A percentile compares a stretch with the other conserved stretches of the same genome.
These are phyloP conservation scores for Oxytropis ochrocephala DNA, from an alignment of 306 rosid genomes.

Conservation along the genomic window DNA sequence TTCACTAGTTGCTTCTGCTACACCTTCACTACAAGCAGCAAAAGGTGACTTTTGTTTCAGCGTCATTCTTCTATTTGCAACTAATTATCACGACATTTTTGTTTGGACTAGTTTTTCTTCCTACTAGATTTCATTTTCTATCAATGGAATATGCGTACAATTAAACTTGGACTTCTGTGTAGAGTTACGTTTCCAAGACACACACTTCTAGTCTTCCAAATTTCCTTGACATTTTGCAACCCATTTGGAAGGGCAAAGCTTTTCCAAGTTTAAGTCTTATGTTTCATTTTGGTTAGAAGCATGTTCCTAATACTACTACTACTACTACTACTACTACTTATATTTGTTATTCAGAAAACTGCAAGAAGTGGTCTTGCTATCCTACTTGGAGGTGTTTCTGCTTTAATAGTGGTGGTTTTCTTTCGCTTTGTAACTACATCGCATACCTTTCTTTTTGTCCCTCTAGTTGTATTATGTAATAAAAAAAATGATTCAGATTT, in stretches of 20 bases:
- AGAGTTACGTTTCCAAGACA: constrained; percentile 17
- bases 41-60: too few species aligned
- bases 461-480: neutral
- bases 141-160: too few species aligned
- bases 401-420: constrained; percentile 87
- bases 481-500: constrained; percentile 3
- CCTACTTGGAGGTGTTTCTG: constrained; percentile 94
- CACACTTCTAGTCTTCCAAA: neutral
- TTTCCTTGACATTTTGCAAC: neutral
- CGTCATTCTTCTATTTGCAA: too few species aligned
- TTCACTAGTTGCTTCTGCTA: too few species aligned
- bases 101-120: too few species aligned
- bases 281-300: constrained; percentile 11
- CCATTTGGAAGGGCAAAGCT: constrained; percentile 8
- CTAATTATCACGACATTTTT: too few species aligned
- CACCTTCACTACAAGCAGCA: constrained; percentile 12
- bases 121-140: too few species aligned
- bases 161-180: too few species aligned
- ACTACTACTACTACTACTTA: too few species aligned
- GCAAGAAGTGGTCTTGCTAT: constrained; percentile 92
- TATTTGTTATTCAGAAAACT: constrained; percentile 64
- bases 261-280: neutral
- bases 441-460: neutral
- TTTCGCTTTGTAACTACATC: constrained; percentile 84
- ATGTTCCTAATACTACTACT: neutral